Evolutionary conservation across 352 stramenopile genomes (phyloP).

Genomic region (Phytopythium cucurbitacearum): DNA sequence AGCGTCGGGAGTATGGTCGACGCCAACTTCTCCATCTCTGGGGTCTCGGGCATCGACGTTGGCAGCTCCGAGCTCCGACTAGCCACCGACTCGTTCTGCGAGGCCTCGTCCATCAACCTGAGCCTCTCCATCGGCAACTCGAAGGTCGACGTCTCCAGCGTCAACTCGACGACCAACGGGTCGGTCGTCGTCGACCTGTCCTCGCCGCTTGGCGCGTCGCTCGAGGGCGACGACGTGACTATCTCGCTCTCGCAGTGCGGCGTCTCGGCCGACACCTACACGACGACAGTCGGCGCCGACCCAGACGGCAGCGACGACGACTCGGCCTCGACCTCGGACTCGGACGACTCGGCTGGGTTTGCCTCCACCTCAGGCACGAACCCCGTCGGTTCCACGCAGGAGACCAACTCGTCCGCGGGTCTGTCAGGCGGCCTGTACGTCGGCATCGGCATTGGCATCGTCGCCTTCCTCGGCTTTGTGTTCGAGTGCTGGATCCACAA

Average conservation of each 20-base stretch:
- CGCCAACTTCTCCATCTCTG: slow-evolving; percentile 34
- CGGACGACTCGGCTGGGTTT: background rate
- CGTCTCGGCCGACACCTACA: slow-evolving; percentile 18
- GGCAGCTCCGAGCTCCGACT: slow-evolving; percentile 35
- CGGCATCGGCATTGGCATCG: slow-evolving; percentile 56
- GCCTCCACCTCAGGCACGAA: slow-evolving; percentile 13
- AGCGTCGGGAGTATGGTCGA: slow-evolving; percentile 40
- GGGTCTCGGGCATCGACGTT: slow-evolving; percentile 20
- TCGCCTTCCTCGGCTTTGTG: slow-evolving; percentile 61
- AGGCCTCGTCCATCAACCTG: slow-evolving; percentile 22
- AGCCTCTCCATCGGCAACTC: slow-evolving; percentile 20
- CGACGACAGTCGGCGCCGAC: slow-evolving; percentile 8
- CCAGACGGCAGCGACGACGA: slow-evolving; percentile 7
- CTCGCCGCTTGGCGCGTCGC: slow-evolving; percentile 21
- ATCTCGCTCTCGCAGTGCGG: slow-evolving; percentile 51
- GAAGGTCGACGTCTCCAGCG: slow-evolving; percentile 21
- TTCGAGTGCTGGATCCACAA: slow-evolving; percentile 76
- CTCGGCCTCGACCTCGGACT: slow-evolving; percentile 10
- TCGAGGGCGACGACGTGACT: slow-evolving; percentile 24
- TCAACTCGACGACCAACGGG: slow-evolving; percentile 38
- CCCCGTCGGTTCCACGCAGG: slow-evolving; percentile 16
- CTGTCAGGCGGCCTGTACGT: slow-evolving; percentile 68
- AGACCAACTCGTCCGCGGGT: slow-evolving; percentile 38
- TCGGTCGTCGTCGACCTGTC: slow-evolving; percentile 34
- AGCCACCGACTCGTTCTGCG: slow-evolving; percentile 38